Base-by-base conservation (phyloP, 345 rosid species). In the Kernera saxatilis region DNA sequence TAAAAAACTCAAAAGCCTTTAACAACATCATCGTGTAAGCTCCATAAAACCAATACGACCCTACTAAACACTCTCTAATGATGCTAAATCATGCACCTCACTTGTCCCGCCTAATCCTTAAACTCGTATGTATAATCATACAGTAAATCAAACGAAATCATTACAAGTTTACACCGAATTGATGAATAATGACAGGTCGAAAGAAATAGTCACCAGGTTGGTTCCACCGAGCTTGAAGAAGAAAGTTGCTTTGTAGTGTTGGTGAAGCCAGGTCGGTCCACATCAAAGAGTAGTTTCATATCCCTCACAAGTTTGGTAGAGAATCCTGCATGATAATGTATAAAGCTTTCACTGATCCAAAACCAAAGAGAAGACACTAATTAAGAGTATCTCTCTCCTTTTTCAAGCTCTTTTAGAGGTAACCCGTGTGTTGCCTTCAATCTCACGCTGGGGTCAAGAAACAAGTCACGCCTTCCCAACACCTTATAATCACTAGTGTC, bases 401-500 rank as follows among this genome's bases (percentile, higher is more conserved):
- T 36, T 36, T 9, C 4, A 46, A 57, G 40, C 66, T 21, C 50
- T 73, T 74, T 74, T 50, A 67, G 6, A 60, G 51, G 55, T 69
- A 56, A 67, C 64, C 55, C 68, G 72, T 73, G 74, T 62, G 64
- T 36, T 69, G 64, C 84, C 84, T 82, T 68, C 57, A 69, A 2
- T 53, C 84, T 85, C 77, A 82, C 80, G 62, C 67, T 79, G 75
- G 79, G 85, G 86, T 82, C 86, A 78, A 66, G 29, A 61, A 66
- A 82, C 83, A 79, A 79, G 73, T 78, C 80, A 86, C 89, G 64
- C 77, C 71, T 69, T 48, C 74, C 83, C 89, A 86, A 74, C 83
- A 83, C 49, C 79, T 71, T 80, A 85, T 89, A 71, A 84, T 84
- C 76, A 83, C 84, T 80, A 83, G 71, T 78, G 91, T 83, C 57